phyloP scores from a whole-genome alignment of 108 stramenopile genomes.

The Parietichytrium sp. region DNA sequence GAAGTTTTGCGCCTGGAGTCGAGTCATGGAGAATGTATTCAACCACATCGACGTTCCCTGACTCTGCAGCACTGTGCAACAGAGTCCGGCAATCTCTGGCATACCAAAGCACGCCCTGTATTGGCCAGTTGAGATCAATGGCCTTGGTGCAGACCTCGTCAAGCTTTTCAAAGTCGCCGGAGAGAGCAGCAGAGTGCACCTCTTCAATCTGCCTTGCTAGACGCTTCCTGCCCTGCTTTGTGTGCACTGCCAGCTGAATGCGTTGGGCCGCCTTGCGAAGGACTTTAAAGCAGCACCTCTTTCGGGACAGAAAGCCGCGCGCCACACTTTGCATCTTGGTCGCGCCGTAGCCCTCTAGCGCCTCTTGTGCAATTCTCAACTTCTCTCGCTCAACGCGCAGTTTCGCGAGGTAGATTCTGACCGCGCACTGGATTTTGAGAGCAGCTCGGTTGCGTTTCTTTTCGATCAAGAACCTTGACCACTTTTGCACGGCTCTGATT shows the following conservation, averaged over 20 bases:
- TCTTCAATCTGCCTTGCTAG: background rate
- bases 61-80: background rate
- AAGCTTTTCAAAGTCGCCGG: background rate
- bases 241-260: background rate
- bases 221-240: background rate
- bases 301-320: background rate
- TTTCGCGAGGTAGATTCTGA: background rate
- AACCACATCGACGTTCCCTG: background rate
- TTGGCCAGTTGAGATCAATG: background rate
- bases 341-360: background rate
- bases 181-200: background rate
- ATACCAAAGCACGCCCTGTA: conserved; percentile 10
- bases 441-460: conserved; percentile 2
- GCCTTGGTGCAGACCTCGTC: background rate
- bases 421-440: background rate
- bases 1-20: background rate
- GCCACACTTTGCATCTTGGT: background rate
- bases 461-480: background rate
- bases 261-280: background rate
- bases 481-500: background rate
- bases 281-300: background rate
- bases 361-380: background rate
- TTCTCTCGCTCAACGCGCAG: conserved; percentile 1
- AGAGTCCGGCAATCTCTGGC: background rate
- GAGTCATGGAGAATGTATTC: background rate